These are phyloP conservation scores for Arxiozyma heterogenica DNA, from an alignment of 1,139 yeast genomes.

Conservation along the genomic window DNA sequence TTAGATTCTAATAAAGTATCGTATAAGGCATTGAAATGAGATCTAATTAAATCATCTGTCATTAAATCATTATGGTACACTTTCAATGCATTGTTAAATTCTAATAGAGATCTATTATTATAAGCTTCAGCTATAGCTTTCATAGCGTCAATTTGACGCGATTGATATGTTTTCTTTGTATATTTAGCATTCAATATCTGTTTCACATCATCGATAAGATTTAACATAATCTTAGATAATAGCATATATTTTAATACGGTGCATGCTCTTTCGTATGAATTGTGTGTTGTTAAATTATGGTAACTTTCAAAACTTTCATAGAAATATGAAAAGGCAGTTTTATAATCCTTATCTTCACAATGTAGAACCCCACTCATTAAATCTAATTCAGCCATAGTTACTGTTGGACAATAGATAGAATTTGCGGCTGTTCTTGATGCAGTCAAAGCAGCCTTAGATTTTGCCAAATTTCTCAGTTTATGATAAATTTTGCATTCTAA, in stretches of 20 bases:
- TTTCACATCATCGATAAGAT: conserved; percentile 77
- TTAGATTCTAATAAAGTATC: conserved; percentile 91
- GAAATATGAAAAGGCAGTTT: conserved; percentile 91
- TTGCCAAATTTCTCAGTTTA: conserved; percentile 85
- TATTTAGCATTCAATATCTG: conserved; percentile 69
- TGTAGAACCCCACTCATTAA: conserved; percentile 92
- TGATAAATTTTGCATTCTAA: conserved; percentile 87
- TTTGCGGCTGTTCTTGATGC: conserved; percentile 96
- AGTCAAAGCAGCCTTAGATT: conserved; percentile 84
- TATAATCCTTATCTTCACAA: conserved; percentile 94
- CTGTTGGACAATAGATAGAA: conserved; percentile 90
- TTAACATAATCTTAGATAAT: conserved; percentile 86
- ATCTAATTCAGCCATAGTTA: conserved; percentile 88
- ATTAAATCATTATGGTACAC: conserved; percentile 69
- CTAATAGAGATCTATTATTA: conserved; percentile 79
- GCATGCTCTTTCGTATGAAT: conserved; percentile 59
- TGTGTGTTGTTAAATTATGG: conserved; percentile 37
- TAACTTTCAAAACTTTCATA: conserved; percentile 92
- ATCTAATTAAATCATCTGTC: conserved; percentile 78
- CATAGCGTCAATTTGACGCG: conserved; percentile 79
- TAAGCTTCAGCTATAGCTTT: conserved; percentile 86
- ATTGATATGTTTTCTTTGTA: conserved; percentile 63
- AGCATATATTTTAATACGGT: conserved; percentile 85
- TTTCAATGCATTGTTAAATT: conserved; percentile 72
- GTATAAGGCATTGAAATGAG: conserved; percentile 86